Evolutionary conservation across 2,329 filamentous ascomycete species (phyloP).

Genomic region (Scedosporium aurantiacum): DNA sequence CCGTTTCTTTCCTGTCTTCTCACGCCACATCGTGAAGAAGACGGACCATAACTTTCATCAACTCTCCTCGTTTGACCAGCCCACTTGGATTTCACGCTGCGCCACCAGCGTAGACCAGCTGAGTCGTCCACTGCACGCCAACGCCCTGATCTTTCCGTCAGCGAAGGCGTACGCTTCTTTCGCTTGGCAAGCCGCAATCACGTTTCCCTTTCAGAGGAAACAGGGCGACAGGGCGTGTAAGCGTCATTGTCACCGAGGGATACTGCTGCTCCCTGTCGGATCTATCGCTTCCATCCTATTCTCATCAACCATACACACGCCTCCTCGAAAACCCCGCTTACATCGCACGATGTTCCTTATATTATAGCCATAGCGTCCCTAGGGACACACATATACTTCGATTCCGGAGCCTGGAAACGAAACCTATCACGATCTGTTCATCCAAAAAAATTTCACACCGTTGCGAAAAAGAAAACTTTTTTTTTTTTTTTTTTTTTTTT

Average conservation of each 20-base stretch:
- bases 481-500: not conserved
- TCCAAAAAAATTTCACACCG: not conserved
- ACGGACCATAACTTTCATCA: not conserved
- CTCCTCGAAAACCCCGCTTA: not conserved
- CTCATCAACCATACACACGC: not conserved
- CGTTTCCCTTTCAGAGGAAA: not conserved
- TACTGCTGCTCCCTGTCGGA: not conserved
- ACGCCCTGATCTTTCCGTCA: not conserved
- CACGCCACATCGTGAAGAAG: not conserved
- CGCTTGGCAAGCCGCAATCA: not conserved
- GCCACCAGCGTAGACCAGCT: too few relatives aligned
- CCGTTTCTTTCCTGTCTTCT: not conserved
- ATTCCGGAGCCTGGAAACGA: not conserved
- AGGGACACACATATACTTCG: conserved; percentile 3
- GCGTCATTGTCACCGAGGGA: not conserved
- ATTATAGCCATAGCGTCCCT: conserved; percentile 19
- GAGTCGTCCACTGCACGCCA: too few relatives aligned
- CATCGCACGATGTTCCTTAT: conserved; percentile 14
- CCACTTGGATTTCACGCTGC: too few relatives aligned
- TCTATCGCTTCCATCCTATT: not conserved
- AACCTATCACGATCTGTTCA: not conserved
- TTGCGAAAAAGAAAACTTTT: not conserved
- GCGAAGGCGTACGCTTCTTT: not conserved
- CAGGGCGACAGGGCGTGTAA: not conserved
- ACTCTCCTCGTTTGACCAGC: not conserved